A percentile compares a stretch with the other conserved stretches of the same genome.
Conservation (phyloP, 139 green algal genomes). For the Eudorina sp. region DNA sequence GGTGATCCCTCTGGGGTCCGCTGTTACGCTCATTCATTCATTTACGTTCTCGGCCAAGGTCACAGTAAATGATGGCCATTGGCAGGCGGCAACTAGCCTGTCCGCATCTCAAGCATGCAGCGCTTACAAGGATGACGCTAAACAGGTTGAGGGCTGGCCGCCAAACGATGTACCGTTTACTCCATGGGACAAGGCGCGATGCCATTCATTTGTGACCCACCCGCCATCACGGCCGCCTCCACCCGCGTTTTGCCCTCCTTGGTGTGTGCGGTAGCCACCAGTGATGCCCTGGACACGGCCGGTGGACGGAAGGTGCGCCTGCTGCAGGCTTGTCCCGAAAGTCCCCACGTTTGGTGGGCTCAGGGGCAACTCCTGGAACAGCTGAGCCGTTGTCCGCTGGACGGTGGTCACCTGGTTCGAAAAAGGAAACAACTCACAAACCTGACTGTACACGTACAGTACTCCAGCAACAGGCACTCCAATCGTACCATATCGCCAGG, state of each 20-base stretch:
- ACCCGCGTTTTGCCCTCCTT: neutral
- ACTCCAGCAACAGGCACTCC: neutral
- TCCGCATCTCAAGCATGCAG: no score
- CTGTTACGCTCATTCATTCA: no score
- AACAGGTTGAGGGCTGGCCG: no score
- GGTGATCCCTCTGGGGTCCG: no score
- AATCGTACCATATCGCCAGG: constrained; percentile 25
- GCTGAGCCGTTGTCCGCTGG: constrained; percentile 59
- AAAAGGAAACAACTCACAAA: neutral
- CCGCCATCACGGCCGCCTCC: neutral
- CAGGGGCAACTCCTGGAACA: constrained; percentile 32
- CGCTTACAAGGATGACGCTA: no score
- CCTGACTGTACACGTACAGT: neutral
- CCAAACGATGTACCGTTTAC: no score
- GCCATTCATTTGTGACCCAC: no score
- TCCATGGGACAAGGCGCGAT: no score
- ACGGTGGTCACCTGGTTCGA: constrained; percentile 55
- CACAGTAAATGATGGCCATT: no score
- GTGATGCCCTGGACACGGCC: constrained; percentile 40
- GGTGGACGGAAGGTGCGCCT: neutral
- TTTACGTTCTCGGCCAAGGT: no score
- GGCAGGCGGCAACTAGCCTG: no score
- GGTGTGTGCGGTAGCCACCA: constrained; percentile 23
- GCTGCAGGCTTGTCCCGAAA: neutral
- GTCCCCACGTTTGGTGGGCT: constrained; percentile 9